Conservation (phyloP, 176 grass and related monocot genomes). For the Metroxylon sagu region DNA sequence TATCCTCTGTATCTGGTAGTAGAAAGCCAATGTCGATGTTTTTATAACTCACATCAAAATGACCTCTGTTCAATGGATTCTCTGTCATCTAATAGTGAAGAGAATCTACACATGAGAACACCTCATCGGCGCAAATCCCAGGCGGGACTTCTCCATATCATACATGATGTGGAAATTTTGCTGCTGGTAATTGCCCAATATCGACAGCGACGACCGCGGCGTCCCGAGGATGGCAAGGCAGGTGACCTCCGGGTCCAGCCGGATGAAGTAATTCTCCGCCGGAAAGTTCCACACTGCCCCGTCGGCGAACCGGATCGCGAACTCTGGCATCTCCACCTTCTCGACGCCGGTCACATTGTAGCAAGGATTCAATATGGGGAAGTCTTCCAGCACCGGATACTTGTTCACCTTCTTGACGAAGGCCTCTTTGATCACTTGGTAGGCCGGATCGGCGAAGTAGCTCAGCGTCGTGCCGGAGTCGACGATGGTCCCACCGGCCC, state of each 20-base stretch:
- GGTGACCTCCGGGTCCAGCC: constrained; percentile 53
- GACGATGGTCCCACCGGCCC: constrained; percentile 73
- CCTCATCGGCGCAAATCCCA: constrained; percentile 67
- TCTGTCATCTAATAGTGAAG: constrained; percentile 1
- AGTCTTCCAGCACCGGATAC: constrained; percentile 42
- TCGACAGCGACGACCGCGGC: constrained; percentile 43
- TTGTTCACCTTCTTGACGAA: constrained; percentile 41
- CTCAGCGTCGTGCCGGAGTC: constrained; percentile 94
- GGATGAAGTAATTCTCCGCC: constrained; percentile 84
- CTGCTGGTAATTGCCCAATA: constrained; percentile 93
- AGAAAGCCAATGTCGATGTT: too few relatives aligned
- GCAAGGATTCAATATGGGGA: constrained; percentile 70
- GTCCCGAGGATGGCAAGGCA: constrained; percentile 75
- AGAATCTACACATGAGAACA: constrained; percentile 60
- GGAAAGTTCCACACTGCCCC: constrained; percentile 86
- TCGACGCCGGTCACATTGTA: constrained; percentile 74
- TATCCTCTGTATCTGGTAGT: too few relatives aligned
- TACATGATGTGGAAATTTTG: constrained; percentile 93
- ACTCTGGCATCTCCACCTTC: constrained; percentile 55
- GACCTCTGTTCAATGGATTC: too few relatives aligned
- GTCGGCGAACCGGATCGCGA: constrained; percentile 52
- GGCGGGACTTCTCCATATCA: constrained; percentile 47
- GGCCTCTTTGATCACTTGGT: constrained; percentile 48
- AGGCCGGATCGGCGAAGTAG: constrained; percentile 82
- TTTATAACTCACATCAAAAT: too few relatives aligned